Evolutionary conservation across 164 flowering plant species (phyloP).

Genomic region (Sedum album): DNA sequence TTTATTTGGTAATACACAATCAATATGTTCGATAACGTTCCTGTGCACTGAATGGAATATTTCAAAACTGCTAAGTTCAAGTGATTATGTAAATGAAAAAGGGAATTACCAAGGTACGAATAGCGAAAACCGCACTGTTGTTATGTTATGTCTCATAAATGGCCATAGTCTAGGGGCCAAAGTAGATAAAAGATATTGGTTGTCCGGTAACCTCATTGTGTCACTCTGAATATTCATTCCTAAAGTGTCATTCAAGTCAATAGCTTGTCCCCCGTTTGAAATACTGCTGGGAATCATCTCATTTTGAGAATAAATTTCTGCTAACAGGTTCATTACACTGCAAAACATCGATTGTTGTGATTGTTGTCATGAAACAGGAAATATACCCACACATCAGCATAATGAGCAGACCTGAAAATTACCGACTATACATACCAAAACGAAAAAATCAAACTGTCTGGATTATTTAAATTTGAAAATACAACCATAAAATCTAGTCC

Average conservation of each 20-base stretch:
- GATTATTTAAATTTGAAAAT: background rate
- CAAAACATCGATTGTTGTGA: constrained; percentile 15
- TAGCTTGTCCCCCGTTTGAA: constrained; percentile 27
- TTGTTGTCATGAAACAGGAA: too few species aligned
- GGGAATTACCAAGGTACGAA: constrained; percentile 72
- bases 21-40: background rate
- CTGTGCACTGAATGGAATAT: background rate
- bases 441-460: too few species aligned
- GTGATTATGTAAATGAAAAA: background rate
- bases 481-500: background rate
- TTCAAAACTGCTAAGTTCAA: background rate
- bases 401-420: background rate
- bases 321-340: constrained; percentile 98
- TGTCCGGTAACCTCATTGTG: constrained; percentile 38
- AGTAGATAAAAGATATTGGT: constrained; percentile 60
- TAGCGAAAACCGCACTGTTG: constrained; percentile 93
- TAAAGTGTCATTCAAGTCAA: constrained; percentile 65
- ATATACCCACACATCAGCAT: background rate
- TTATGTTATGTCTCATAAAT: constrained; percentile 92
- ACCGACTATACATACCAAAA: background rate
- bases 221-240: constrained; percentile 36
- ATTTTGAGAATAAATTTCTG: constrained; percentile 93
- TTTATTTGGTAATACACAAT: background rate
- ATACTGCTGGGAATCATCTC: constrained; percentile 66
- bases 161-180: constrained; percentile 98